Evolutionary conservation across 2,329 filamentous ascomycete genomes (phyloP).

Genomic region (Talaromyces sp.): DNA sequence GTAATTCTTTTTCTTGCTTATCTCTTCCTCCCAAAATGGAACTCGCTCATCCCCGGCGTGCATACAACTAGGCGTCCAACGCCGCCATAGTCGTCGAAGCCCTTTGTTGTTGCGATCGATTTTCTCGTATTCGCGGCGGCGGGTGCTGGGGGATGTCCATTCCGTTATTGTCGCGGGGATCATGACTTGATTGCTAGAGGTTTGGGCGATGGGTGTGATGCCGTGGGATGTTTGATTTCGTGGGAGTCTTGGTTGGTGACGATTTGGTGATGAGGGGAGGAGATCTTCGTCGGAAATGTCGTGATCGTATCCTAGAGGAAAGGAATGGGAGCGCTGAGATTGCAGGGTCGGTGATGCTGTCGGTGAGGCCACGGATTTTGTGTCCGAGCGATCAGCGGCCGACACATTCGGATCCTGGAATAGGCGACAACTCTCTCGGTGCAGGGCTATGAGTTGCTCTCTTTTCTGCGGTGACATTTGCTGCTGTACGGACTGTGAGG

Average conservation of each 20-base stretch:
- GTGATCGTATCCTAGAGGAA: neutral
- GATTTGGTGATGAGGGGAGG: neutral
- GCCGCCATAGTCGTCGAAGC: slow-evolving; percentile 43
- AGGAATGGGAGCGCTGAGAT: slow-evolving; percentile 16
- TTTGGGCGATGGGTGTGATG: neutral
- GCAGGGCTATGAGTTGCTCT: slow-evolving; percentile 37
- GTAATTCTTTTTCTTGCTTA: slow-evolving; percentile 37
- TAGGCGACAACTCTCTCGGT: slow-evolving; percentile 43
- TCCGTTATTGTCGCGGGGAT: slow-evolving; percentile 45
- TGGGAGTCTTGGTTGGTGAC: neutral
- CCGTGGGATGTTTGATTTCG: neutral
- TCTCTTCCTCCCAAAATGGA: slow-evolving; percentile 42
- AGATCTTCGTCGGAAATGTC: slow-evolving; percentile 20
- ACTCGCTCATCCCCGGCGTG: slow-evolving; percentile 33
- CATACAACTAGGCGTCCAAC: slow-evolving; percentile 43
- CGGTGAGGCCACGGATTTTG: slow-evolving; percentile 7
- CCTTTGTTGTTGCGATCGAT: slow-evolving; percentile 48
- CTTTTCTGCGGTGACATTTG: slow-evolving; percentile 27
- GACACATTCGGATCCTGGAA: slow-evolving; percentile 31
- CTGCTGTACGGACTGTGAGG: slow-evolving; percentile 20
- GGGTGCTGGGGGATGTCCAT: slow-evolving; percentile 48
- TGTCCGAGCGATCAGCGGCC: neutral
- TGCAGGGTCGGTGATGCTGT: slow-evolving; percentile 12
- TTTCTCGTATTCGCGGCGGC: slow-evolving; percentile 53
- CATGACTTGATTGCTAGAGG: slow-evolving; percentile 21